Evolutionary conservation across 164 flowering plant species (phyloP).

Genomic region (Buxus sempervirens): DNA sequence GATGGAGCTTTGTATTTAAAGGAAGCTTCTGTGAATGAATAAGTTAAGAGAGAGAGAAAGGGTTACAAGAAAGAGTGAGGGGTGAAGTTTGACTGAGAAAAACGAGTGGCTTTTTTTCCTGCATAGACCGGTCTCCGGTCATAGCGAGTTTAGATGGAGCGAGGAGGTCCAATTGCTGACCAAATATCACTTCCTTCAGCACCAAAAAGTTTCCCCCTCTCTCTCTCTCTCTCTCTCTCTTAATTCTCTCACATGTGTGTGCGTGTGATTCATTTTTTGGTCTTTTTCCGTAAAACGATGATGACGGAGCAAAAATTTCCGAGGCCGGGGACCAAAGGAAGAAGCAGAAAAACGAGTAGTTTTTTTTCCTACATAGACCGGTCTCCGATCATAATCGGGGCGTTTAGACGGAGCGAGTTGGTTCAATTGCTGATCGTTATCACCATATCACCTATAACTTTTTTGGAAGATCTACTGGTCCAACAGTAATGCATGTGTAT

Average conservation of each 20-base stretch:
- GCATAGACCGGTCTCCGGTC: slow-evolving; percentile 46
- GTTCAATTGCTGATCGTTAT: slow-evolving; percentile 43
- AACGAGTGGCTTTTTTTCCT: slow-evolving; percentile 11
- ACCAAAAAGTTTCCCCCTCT: too few species aligned
- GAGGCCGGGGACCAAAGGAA: too few species aligned
- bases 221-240: too few species aligned
- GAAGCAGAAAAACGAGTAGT: slow-evolving; percentile 6
- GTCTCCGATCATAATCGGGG: slow-evolving; percentile 43
- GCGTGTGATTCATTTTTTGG: too few species aligned
- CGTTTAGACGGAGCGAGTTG: not conserved
- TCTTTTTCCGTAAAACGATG: too few species aligned
- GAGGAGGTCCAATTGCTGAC: slow-evolving; percentile 35
- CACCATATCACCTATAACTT: too few species aligned
- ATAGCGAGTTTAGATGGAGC: slow-evolving; percentile 1
- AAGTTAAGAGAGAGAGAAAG: not conserved
- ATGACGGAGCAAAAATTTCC: too few species aligned
- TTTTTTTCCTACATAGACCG: slow-evolving; percentile 26
- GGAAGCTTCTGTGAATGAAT: slow-evolving; percentile 6
- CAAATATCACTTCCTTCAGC: slow-evolving; percentile 16
- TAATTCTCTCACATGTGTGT: too few species aligned
- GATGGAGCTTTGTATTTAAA: slow-evolving; percentile 7
- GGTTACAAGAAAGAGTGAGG: not conserved
- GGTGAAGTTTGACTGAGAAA: slow-evolving; percentile 33
- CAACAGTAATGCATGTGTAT: too few species aligned
- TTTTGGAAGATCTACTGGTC: too few species aligned